Base-by-base conservation (phyloP, 768 basidiomycete species). In the Termitomyces sp. region DNA sequence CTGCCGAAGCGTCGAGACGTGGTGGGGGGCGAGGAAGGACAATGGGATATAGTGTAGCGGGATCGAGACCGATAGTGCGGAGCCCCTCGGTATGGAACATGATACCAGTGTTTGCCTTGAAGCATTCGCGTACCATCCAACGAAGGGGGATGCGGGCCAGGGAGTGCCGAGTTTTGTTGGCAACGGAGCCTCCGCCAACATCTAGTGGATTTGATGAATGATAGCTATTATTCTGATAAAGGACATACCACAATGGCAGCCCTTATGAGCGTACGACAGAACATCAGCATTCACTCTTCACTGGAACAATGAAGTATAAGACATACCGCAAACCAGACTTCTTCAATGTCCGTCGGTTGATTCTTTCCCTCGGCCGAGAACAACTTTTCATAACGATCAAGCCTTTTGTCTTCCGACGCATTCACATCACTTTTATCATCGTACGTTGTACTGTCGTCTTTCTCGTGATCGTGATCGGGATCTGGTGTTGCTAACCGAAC, bases 91-190 rank as follows among this genome's bases (percentile, higher is more conserved):
- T 59, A 24, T 80, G 67, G 70, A 87, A 87, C 65, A 85, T 70
- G 56, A 88, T 83, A 0, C 85, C 85, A 0, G 74, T 74, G 7
- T 82, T 64, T 5, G 77, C 64, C 49, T 71, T 73, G 75, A 87
- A 83, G 59, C 77, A 80, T 62, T 89, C 77, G 22, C 86, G 81
- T 47, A 89, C 70, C 85, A 89, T 87, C 87, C 87, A 85, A 0
- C 78, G 72, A 14, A 85, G 72, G 3, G 82, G 68, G 34, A 83
- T 79, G n/a, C 78, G 76, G 7, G 82, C 74, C 3, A 85, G 74
- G 17, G 68, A 71, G 37, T 75, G 60, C 0, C 57, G 63, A 0
- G 70, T 71, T 2, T 70, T 72, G 60, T 83, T 79, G 9, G 64
- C 68, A 2, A 77, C 77, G 9, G 78, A 77, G 0, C 81, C 81